Base-by-base conservation (phyloP, 352 stramenopile species). In the Phytophthora pluvialis region DNA sequence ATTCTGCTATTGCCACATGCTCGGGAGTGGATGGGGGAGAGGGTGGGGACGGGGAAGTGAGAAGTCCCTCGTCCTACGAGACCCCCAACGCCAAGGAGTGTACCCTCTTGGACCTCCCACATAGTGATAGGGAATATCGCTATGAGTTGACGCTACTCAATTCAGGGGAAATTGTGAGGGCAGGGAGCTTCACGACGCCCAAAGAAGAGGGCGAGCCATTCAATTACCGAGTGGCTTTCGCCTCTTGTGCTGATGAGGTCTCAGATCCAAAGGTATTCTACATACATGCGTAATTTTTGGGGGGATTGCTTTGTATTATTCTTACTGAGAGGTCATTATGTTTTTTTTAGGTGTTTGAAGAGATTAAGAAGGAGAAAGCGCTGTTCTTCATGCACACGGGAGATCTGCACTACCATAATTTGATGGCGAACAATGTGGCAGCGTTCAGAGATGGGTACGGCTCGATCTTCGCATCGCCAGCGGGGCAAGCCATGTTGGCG, bases 351-450 rank as follows among this genome's bases (percentile, higher is more conserved):
- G 79, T 90, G 0, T 89, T 86, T 70, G 64, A 75, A 12, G 67
- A 86, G 13, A 93, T 96, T 16, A 70, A 71, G 40, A 57, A 67
- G n/a, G 69, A 94, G 38, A 53, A 89, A 3, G 72, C 90, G 43
- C 67, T 96, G 9, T 82, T 97, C 44, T 96, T 97, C 57, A 65
- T 97, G 58, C 90, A 96, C 72, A 96, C 89, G 70, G 90, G 90
- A 40, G 90, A 97, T 56, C 63, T 96, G 12, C 88, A 96, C 61
- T 97, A 97, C 65, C 83, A 92, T 51, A 93, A 96, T 63, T 66
- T 96, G 15, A 75, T 73, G 0, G 72, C 83, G 25, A 86, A 97
- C 58, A 75, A 93, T 59, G 70, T 88, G 0, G 32, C 62, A 10
- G 64, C 48, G 8, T 96, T 94, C 55, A 76, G 86, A 32, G 40